These are phyloP conservation scores for Cornus controversa DNA, from an alignment of 148 eudicot species.

Conservation along the genomic window DNA sequence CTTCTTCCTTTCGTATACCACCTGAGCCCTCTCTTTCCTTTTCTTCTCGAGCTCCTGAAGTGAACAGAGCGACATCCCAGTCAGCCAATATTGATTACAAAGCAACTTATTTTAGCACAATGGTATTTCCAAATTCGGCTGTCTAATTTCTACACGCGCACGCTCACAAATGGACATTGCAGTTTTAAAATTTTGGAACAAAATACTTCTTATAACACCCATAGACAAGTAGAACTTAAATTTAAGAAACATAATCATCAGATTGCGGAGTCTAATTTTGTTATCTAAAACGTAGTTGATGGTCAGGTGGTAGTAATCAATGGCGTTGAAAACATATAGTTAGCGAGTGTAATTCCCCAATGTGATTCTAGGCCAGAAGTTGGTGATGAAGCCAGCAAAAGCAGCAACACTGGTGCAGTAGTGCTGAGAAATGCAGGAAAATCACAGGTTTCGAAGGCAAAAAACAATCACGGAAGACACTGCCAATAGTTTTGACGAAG, in stretches of 20 bases:
- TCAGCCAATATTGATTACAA: background rate
- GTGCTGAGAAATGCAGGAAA: too few species aligned
- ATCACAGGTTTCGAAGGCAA: background rate
- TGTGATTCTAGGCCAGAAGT: background rate
- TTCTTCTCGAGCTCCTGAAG: slow-evolving; percentile 60
- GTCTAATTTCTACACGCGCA: background rate
- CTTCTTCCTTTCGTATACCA: slow-evolving; percentile 52
- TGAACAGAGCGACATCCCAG: background rate
- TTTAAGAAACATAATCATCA: too few species aligned
- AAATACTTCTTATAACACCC: background rate
- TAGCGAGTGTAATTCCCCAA: background rate
- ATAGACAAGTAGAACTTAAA: too few species aligned
- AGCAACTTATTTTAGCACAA: background rate
- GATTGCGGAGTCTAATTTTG: background rate
- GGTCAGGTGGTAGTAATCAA: too few species aligned
- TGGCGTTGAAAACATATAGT: too few species aligned
- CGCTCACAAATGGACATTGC: too few species aligned
- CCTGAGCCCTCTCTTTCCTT: slow-evolving; percentile 57
- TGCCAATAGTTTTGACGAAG: too few species aligned
- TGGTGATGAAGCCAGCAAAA: background rate
- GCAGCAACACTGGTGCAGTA: too few species aligned
- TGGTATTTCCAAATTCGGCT: background rate
- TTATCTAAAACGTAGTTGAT: background rate
- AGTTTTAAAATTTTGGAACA: background rate
- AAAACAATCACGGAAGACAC: background rate